Base-by-base conservation (phyloP, 1,139 yeast genomes). In the Debaryomyces coudertii region DNA sequence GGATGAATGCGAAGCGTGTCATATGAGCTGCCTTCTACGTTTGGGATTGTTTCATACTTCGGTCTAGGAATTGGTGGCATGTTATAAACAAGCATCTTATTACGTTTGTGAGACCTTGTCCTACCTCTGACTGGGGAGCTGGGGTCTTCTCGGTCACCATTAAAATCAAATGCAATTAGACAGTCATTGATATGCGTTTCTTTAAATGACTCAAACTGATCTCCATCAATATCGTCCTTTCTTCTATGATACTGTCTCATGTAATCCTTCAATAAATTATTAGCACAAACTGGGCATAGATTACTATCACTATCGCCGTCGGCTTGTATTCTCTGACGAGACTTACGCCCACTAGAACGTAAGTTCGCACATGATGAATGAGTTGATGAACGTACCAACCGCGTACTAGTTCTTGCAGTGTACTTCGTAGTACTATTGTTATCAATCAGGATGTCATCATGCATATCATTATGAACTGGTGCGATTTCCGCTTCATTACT, bases 61-160 rank as follows among this genome's bases (percentile, higher is more conserved):
- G 79, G 79, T 46, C 61, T 59, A 2, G 80, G 78, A 37, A 75
- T 73, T 0, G 93, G 87, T 0, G 79, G 79, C 41, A 92, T 78
- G 49, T 79, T 79, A 62, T 87, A 90, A 1, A 90, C 93, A 47
- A 92, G 73, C 97, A 93, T 92, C 53, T 96, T 78, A 62, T 90
- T 90, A 41, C 78, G 74, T 4, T 73, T 68, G 42, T 67, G 71
- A 18, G 50, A 28, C 18, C 53, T 48, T 7, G 42, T 43, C 20
- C 73, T 63, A 35, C 80, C 65, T 37, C 65, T 63, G 29, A 63
- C 46, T 6, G 69, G 68, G 4, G 67, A 58, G 40, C 60, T 61
- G 29, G 68, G 53, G 34, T 75, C 75, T 36, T 76, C 74, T 30
- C 89, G 85, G 34, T 87, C 76, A 27, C 87, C 80, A 47, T 82